A percentile compares a stretch with the other conserved stretches of the same genome.
phyloP scores from a whole-genome alignment of 2,329 filamentous ascomycete species.

The Diplocarpon mali region DNA sequence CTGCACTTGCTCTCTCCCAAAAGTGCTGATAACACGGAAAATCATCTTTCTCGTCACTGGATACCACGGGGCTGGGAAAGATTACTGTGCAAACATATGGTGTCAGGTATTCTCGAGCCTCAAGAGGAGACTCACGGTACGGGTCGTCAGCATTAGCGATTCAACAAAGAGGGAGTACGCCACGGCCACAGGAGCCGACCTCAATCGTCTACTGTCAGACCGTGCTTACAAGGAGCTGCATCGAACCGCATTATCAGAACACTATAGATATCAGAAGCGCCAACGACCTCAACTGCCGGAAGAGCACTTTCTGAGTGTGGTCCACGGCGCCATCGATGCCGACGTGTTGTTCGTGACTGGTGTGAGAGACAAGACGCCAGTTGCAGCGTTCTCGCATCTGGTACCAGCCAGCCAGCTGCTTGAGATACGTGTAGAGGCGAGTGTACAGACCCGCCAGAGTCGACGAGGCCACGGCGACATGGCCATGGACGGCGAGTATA shows the following conservation, averaged over 20 bases:
- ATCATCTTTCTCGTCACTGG: constrained; percentile 43
- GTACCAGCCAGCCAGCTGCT: constrained; percentile 41
- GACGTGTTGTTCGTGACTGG: constrained; percentile 48
- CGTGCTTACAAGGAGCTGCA: constrained; percentile 53
- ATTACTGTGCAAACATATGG: constrained; percentile 47
- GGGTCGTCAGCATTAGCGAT: constrained; percentile 44
- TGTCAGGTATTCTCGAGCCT: constrained; percentile 30
- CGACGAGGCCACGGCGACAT: constrained; percentile 24
- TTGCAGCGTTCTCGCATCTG: constrained; percentile 41
- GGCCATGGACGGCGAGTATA: too few relatives aligned
- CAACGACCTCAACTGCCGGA: constrained; percentile 36
- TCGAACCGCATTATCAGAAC: constrained; percentile 38
- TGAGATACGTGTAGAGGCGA: constrained; percentile 39
- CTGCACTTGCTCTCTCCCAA: constrained; percentile 43
- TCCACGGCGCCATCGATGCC: constrained; percentile 31
- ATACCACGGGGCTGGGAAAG: constrained; percentile 44
- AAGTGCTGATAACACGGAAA: constrained; percentile 26
- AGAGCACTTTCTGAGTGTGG: constrained; percentile 32
- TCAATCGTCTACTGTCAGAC: constrained; percentile 37
- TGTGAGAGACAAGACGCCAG: constrained; percentile 43
- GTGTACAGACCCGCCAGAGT: constrained; percentile 27
- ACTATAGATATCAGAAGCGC: constrained; percentile 36
- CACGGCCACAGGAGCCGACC: constrained; percentile 34
- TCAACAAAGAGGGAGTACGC: constrained; percentile 47
- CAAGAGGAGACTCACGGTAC: constrained; percentile 30